Evolutionary conservation across 208 protist species (phyloP).

Genomic region (Leptomonas pyrrhocoris): DNA sequence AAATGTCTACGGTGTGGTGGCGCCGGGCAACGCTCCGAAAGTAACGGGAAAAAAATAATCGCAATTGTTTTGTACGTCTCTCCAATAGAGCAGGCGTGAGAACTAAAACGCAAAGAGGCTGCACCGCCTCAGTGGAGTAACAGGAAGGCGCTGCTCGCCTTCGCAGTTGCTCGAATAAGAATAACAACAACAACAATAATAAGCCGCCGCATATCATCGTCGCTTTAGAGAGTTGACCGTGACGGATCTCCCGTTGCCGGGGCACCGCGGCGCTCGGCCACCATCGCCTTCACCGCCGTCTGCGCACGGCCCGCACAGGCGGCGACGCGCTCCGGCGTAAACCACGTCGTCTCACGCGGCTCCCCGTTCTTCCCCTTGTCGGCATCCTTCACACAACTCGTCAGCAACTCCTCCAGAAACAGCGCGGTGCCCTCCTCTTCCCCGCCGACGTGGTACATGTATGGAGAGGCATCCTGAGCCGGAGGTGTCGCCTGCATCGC

Average conservation of each 20-base stretch:
- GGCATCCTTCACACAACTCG: slow-evolving; percentile 17
- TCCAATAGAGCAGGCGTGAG: too few species aligned
- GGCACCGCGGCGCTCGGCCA: neutral
- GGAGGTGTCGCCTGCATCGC: slow-evolving; percentile 2
- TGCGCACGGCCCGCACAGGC: slow-evolving; percentile 28
- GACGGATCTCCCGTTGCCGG: neutral
- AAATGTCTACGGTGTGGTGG: too few species aligned
- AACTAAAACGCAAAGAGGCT: neutral
- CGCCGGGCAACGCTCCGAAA: too few species aligned
- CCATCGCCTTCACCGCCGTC: slow-evolving; percentile 5
- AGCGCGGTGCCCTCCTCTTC: slow-evolving; percentile 67
- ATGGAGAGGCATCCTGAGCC: neutral
- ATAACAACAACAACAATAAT: neutral
- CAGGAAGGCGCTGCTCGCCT: too few species aligned
- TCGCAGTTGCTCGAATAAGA: too few species aligned
- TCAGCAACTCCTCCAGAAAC: slow-evolving; percentile 48
- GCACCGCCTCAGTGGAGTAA: too few species aligned
- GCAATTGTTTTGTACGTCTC: too few species aligned
- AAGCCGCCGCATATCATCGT: neutral
- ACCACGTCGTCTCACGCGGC: slow-evolving; percentile 20
- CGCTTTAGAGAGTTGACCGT: neutral
- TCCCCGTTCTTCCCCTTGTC: neutral
- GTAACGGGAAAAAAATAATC: too few species aligned
- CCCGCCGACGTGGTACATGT: slow-evolving; percentile 48
- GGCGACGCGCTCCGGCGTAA: slow-evolving; percentile 29